Evolutionary conservation across 768 basidiomycete genomes (phyloP).

Genomic region (Cystofilobasidium macerans): DNA sequence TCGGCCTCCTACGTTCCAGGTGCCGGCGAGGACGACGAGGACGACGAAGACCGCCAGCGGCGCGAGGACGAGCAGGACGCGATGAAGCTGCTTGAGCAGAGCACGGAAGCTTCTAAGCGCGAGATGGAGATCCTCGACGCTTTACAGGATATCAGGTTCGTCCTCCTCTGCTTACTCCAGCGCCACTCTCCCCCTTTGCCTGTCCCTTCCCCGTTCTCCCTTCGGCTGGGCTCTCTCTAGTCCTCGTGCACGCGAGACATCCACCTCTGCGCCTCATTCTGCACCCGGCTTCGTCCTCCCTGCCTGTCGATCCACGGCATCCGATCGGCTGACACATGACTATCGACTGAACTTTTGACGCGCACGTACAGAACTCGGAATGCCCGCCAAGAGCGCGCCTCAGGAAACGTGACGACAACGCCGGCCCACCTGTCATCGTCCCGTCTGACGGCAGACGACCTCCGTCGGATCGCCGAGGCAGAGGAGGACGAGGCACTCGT

Average conservation of each 20-base stretch:
- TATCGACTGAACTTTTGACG: conserved; percentile 42
- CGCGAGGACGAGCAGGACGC: conserved; percentile 51
- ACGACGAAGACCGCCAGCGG: conserved; percentile 4
- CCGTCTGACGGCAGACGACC: conserved; percentile 43
- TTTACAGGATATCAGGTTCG: conserved; percentile 55
- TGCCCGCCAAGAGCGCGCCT: conserved; percentile 47
- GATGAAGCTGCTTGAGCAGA: conserved; percentile 91
- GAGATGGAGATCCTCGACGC: conserved; percentile 99
- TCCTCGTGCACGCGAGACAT: too few species aligned
- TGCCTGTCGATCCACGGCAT: conserved; percentile 22
- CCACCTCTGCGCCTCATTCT: too few species aligned
- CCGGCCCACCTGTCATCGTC: background rate
- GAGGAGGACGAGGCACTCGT: conserved; percentile 85
- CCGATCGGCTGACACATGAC: conserved; percentile 55
- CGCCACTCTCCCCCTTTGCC: background rate
- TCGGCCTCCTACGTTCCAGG: conserved; percentile 64
- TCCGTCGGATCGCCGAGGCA: conserved; percentile 43
- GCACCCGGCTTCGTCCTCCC: background rate
- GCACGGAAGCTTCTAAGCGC: conserved; percentile 79
- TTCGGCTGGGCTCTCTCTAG: background rate
- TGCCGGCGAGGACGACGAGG: conserved; percentile 75
- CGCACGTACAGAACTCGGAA: conserved; percentile 30
- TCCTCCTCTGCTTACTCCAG: conserved; percentile 53
- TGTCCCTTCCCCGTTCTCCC: background rate
- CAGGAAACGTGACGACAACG: background rate